phyloP scores from a whole-genome alignment of 306 rosid genomes.

The Inga leiocalycina region DNA sequence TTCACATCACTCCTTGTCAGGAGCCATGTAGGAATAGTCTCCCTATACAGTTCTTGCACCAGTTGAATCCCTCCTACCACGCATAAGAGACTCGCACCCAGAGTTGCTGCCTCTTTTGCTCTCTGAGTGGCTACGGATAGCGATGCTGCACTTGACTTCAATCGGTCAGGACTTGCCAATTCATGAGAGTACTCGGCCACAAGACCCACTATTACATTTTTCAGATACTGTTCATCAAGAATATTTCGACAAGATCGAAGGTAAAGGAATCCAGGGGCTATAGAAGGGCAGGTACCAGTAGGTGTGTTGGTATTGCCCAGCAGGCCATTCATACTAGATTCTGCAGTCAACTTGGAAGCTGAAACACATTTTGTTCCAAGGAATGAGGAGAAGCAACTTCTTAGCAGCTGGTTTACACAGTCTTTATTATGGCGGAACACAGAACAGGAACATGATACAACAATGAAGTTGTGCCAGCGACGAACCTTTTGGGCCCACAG shows the following conservation, averaged over 20 bases:
- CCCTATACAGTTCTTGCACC: slow-evolving; percentile 64
- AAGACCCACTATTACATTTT: slow-evolving; percentile 55
- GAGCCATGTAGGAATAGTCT: slow-evolving; percentile 80
- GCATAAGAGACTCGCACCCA: slow-evolving; percentile 71
- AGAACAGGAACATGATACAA: slow-evolving; percentile 66
- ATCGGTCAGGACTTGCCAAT: slow-evolving; percentile 38
- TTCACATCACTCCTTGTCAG: slow-evolving; percentile 48
- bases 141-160: slow-evolving; percentile 56
- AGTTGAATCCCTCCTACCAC: slow-evolving; percentile 62
- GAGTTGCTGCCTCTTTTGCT: slow-evolving; percentile 63
- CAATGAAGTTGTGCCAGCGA: slow-evolving; percentile 85
- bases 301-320: slow-evolving; percentile 54
- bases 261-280: slow-evolving; percentile 79
- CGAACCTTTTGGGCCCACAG: slow-evolving; percentile 86
- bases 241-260: slow-evolving; percentile 65
- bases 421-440: slow-evolving; percentile 67
- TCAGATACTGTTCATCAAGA: slow-evolving; percentile 50
- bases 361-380: slow-evolving; percentile 49
- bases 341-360: slow-evolving; percentile 44
- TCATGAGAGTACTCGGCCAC: slow-evolving; percentile 54
- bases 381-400: slow-evolving; percentile 77
- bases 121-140: slow-evolving; percentile 53
- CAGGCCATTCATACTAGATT: slow-evolving; percentile 66
- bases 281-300: slow-evolving; percentile 40
- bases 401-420: slow-evolving; percentile 65